Evolutionary conservation across 371 early-diverging fungal species (phyloP), one percentile per base, ranked within the genome.

Genomic region (Gilbertella persicaria): DNA sequence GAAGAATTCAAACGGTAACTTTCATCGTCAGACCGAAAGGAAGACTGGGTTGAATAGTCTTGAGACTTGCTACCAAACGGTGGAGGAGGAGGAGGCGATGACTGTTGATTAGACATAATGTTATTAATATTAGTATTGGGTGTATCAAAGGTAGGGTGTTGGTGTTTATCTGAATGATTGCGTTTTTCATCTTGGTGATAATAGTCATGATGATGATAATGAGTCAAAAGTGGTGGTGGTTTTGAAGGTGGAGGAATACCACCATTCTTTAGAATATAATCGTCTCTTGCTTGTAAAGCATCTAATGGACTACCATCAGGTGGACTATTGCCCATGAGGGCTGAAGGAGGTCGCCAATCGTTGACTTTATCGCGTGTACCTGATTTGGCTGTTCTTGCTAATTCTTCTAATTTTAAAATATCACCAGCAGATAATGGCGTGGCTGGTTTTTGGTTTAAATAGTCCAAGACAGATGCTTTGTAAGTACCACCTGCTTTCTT

Each of bases 301-400:
- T 66, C 50, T 16, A 49, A 25, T 10, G 62, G 64, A 8, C 53
- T 24, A 1, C 51, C 49, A 36, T 57, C 55, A 10, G 52, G 45
- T 0, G 59, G 44, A 14, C 35, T 49, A 17, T 62, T 59, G 3
- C 60, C 62, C 21, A 71, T 39, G 9, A 78, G 60, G 8, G 70
- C 74, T 8, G 78, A 72, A 17, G 78, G 78, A 1, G 78, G 78
- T 19, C 75, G 67, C 75, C 74, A 78, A 26, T 67, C 77, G 0
- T 58, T 49, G 4, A 53, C 53, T 36, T 55, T 65, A 8, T 62
- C 70, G 13, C 58, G 63, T 6, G 43, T 43, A 19, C 58, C 60
- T 13, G 72, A 50, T 29, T 65, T 62, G 10, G 72, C 66, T 55
- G 66, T 58, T 19, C 69, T 57, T 5, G 72, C 71, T 21, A 78